Percentiles rank a stretch among this genome's conserved stretches.
Evolutionary conservation across 148 eudicot genomes (phyloP).

Genomic region (Rhododendron ferrugineum): DNA sequence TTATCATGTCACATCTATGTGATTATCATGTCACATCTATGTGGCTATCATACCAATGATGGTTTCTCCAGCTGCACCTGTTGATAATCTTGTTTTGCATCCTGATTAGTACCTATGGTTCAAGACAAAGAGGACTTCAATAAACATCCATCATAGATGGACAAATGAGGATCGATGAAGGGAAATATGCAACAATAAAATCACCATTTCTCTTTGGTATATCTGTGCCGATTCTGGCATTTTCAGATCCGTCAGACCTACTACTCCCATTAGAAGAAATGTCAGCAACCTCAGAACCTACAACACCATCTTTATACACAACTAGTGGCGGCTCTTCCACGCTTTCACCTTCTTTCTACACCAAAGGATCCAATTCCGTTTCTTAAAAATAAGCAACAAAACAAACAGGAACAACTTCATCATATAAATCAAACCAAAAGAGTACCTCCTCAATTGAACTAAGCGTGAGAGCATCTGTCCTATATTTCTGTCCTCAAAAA

Average conservation of each 20-base stretch:
- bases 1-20: neutral
- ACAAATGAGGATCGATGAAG: neutral
- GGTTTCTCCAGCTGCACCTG: slow-evolving; percentile 22
- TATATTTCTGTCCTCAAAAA: slow-evolving; percentile 46
- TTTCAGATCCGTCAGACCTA: slow-evolving; percentile 21
- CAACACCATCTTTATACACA: slow-evolving; percentile 62
- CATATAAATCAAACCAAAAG: neutral
- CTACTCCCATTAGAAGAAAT: slow-evolving; percentile 24
- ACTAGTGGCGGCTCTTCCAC: slow-evolving; percentile 58
- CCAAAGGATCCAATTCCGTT: slow-evolving; percentile 1
- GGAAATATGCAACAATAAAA: slow-evolving; percentile 13
- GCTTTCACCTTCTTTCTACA: slow-evolving; percentile 49
- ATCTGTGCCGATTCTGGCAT: slow-evolving; percentile 14
- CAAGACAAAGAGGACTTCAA: neutral
- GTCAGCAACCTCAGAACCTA: slow-evolving; percentile 26
- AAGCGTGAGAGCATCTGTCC: slow-evolving; percentile 47
- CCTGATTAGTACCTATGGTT: slow-evolving; percentile 28
- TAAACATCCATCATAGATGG: slow-evolving; percentile 5
- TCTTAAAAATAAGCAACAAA: neutral
- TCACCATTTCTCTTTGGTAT: slow-evolving; percentile 41
- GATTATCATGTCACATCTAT: neutral
- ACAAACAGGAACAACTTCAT: neutral
- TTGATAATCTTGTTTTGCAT: slow-evolving; percentile 20
- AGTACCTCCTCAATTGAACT: slow-evolving; percentile 57
- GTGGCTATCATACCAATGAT: slow-evolving; percentile 22